Base-by-base conservation (phyloP, 805 yeast species). In the Candida ovalis region DNA sequence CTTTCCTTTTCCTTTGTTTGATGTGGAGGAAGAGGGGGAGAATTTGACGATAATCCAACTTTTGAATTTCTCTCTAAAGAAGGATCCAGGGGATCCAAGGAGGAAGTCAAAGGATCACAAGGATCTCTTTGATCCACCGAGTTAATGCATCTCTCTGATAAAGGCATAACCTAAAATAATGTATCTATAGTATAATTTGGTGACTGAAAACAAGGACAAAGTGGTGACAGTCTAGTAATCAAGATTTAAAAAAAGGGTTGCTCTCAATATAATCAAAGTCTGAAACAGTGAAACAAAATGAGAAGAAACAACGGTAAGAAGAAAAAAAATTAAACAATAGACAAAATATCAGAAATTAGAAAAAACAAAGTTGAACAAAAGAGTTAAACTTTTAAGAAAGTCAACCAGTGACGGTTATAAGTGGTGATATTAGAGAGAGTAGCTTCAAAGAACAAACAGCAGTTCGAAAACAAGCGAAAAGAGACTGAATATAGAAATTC, bases 131-230 rank as follows among this genome's bases (percentile, higher is more conserved):
- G 42, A 18, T 48, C 52, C 36, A 50, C 55, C 6, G 54, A 47
- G 39, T 53, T 55, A 42, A 51, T 44, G 7, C 57, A 53, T 42
- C 51, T 55, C 36, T 55, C 57, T 6, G 55, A 48, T 32, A 53
- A 46, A 1, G 59, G 51, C 59, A 55, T 55, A 36, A 7, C 33
- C 25, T 18, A 23, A 18, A n/a, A n/a, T 19, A n/a, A 42, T 6
- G 23, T 5, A 18, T 7, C 22, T 35, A 17, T 6, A 9, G 38
- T 18, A 33, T 40, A n/a, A 13, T 30, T 12, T 30, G 35, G 35
- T 30, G 35, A 15, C 35, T 30, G 4, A 17, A 30, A 30, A 30
- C 35, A 30, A 30, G 17, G 35, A 30, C 15, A 5, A 12, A 8
- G 30, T 27, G 8, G 12, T 27, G 10, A 12, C 30, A 27, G 12